These are phyloP conservation scores for Prunus campanulata DNA, from an alignment of 306 rosid genomes.

Conservation along the genomic window DNA sequence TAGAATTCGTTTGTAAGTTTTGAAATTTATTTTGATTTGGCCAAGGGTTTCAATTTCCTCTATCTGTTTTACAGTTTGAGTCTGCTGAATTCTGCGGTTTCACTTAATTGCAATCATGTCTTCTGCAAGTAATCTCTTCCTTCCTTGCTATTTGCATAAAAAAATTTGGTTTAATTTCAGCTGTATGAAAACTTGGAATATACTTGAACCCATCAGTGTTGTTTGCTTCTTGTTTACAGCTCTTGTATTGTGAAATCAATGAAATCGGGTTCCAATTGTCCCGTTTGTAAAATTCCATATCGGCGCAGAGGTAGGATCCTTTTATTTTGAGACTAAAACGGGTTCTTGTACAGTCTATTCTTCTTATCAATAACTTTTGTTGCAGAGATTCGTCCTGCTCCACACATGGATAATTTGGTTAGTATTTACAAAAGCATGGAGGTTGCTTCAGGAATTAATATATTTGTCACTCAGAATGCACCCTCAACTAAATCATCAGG, in stretches of 20 bases:
- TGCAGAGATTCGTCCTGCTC: conserved; percentile 86
- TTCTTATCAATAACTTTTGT: background rate
- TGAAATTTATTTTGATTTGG: background rate
- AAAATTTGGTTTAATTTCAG: background rate
- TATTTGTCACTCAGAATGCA: conserved; percentile 65
- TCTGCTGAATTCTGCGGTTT: conserved; percentile 53
- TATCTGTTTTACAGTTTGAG: conserved; percentile 49
- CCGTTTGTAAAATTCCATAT: conserved; percentile 84
- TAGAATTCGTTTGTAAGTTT: background rate
- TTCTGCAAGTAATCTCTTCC: conserved; percentile 70
- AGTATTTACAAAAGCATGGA: conserved; percentile 88
- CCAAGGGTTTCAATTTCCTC: conserved; percentile 7
- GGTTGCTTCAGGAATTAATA: conserved; percentile 60
- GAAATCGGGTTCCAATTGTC: conserved; percentile 73
- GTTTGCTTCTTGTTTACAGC: conserved; percentile 38
- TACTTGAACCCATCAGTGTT: background rate
- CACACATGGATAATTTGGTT: conserved; percentile 90
- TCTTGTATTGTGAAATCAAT: conserved; percentile 65
- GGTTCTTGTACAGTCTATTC: background rate
- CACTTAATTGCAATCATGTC: conserved; percentile 82
- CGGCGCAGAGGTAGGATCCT: conserved; percentile 65
- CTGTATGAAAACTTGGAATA: background rate
- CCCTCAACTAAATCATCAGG: conserved; percentile 53
- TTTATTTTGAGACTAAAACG: background rate
- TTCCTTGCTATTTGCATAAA: background rate